phyloP scores from a whole-genome alignment of 1,139 yeast genomes.

The Debaryomyces sp. region DNA sequence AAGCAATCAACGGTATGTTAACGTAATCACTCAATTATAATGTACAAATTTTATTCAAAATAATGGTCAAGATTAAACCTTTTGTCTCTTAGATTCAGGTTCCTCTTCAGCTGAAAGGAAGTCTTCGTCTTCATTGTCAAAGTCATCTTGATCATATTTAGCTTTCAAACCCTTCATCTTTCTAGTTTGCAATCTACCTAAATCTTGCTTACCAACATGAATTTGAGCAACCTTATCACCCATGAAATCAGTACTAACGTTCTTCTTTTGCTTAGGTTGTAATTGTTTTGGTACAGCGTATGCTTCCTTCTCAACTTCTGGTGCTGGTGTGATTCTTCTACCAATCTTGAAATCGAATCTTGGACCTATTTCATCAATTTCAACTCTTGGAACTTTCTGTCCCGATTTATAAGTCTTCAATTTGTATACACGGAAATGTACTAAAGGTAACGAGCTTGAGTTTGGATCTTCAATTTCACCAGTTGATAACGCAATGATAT shows the following conservation, averaged over 20 bases:
- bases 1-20: not conserved
- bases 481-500: constrained; percentile 80
- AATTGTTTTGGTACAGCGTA: constrained; percentile 78
- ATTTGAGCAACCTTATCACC: constrained; percentile 98
- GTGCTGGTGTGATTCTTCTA: constrained; percentile 78
- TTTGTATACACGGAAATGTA: constrained; percentile 89
- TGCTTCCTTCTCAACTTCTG: constrained; percentile 93
- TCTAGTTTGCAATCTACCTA: constrained; percentile 87
- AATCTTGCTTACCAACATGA: constrained; percentile 95
- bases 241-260: constrained; percentile 80
- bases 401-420: constrained; percentile 80
- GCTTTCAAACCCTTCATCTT: constrained; percentile 98
- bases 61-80: constrained; percentile 15
- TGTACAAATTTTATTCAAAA: constrained; percentile 3
- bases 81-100: constrained; percentile 40
- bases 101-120: constrained; percentile 43
- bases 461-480: constrained; percentile 75
- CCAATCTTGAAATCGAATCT: constrained; percentile 92
- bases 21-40: constrained; percentile 3
- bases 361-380: constrained; percentile 94
- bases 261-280: constrained; percentile 84
- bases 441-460: constrained; percentile 60
- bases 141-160: constrained; percentile 71
- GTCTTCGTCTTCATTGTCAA: constrained; percentile 47
- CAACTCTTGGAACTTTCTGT: constrained; percentile 91